phyloP scores from a whole-genome alignment of 345 rosid genomes.

The Excoecaria cochinchinensis region DNA sequence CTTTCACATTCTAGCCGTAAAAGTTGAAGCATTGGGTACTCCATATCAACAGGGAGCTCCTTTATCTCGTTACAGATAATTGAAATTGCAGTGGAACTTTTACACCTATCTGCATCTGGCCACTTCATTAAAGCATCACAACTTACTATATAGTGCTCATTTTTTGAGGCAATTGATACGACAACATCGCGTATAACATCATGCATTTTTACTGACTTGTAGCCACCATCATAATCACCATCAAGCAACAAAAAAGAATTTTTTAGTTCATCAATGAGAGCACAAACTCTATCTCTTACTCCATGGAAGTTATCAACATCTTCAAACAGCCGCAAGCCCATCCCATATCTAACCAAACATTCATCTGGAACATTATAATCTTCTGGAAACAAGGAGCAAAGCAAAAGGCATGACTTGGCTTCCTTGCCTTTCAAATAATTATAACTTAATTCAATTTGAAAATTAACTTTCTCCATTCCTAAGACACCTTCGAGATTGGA shows the following conservation, averaged over 20 bases:
- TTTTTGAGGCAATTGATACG: not conserved
- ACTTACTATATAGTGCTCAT: not conserved
- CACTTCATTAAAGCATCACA: not conserved
- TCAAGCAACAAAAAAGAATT: constrained; percentile 8
- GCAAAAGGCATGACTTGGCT: constrained; percentile 2
- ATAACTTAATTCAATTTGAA: not conserved
- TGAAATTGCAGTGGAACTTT: not conserved
- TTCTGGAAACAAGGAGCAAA: constrained; percentile 15
- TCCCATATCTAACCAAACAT: not conserved
- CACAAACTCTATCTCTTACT: not conserved
- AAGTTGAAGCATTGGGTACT: constrained; percentile 18
- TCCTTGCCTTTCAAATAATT: not conserved
- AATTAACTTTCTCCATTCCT: not conserved
- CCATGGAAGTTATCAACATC: not conserved
- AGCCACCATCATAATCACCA: not conserved
- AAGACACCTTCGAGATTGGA: not conserved
- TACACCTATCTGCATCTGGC: not conserved
- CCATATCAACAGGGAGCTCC: not conserved
- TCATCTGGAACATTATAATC: constrained; percentile 8
- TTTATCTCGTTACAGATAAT: not conserved
- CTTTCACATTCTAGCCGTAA: accelerated
- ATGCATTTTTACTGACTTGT: not conserved
- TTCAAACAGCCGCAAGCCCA: constrained; percentile 13
- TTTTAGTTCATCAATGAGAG: not conserved
- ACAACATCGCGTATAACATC: constrained; percentile 1